A percentile compares a stretch with the other conserved stretches of the same genome.
Conservation (phyloP, 208 protist genomes). For the Tritrichomonas foetus region DNA sequence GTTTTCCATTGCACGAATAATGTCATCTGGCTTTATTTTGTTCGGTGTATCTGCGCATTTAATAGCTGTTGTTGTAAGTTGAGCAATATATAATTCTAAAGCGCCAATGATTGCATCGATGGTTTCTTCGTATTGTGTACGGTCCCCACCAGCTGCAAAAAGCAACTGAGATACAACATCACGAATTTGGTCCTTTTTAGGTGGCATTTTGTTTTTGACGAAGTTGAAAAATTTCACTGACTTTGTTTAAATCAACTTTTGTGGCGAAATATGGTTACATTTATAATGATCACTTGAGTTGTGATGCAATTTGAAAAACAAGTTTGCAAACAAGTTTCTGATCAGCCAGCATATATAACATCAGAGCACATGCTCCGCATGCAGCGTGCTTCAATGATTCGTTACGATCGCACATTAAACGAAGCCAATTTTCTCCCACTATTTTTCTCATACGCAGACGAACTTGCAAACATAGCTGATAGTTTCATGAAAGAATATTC, state of each 20-base stretch:
- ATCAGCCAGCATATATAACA: conserved; percentile 21
- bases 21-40: not conserved
- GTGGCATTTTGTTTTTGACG: no score
- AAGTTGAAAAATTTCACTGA: no score
- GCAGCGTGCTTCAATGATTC: not conserved
- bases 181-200: not conserved
- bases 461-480: not conserved
- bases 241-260: no score
- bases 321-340: not conserved
- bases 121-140: not conserved
- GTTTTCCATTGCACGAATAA: not conserved
- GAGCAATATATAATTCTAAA: not conserved
- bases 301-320: not conserved
- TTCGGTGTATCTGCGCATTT: not conserved
- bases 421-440: not conserved
- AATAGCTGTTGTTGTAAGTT: not conserved
- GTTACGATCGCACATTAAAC: not conserved
- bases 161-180: not conserved
- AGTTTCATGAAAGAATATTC: not conserved
- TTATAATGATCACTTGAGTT: no score
- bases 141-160: not conserved
- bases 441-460: not conserved
- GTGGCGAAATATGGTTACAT: no score
- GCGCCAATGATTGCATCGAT: not conserved
- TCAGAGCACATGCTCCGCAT: not conserved